Evolutionary conservation across 2,329 filamentous ascomycete species (phyloP), one percentile per base, ranked within the genome.

Genomic region (Madurella mycetomatis): DNA sequence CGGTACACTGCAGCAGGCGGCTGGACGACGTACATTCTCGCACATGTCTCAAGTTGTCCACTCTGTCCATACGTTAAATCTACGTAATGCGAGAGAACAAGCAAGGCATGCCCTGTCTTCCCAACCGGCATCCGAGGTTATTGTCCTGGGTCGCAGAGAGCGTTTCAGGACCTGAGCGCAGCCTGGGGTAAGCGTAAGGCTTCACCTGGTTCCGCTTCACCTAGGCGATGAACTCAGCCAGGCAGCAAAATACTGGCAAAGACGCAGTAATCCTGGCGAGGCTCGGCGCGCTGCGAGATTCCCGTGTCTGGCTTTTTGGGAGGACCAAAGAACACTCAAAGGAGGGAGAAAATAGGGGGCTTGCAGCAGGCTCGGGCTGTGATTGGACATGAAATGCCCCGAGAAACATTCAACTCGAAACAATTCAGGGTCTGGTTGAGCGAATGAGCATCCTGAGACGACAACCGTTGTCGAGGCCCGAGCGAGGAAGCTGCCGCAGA

Each of bases 391-490:
- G 34, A 11, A 32, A 2, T 15, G 13, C 16, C 13, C 13, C 11
- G 40, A 39, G 25, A 47, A 49, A 50, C 43, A 32, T 39, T 54
- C 51, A 55, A 47, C 30, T 32, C 41, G 52, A 57, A 52, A 57
- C 51, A 49, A 25, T n/a, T 7, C 5, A 18, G 2, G 18, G n/a
- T 43, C n/a, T 50, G 48, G 49, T 51, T 13, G 42, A 41, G 37
- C 52, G 49, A 55, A 58, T 55, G 30, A 49, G 30, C 30, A 13
- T 5, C 32, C 49, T 40, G 49, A 53, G 47, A 59, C 57, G 19
- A 34, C 13, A 17, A 37, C 41, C 49, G 41, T 47, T 42, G 43
- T 50, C 47, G 34, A 42, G n/a, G 19, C 30, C 41, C 34, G 13
- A 37, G 34, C 15, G 34, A 41, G 51, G 45, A 19, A n/a, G 37